Base-by-base conservation (phyloP, 352 stramenopile species). In the Pythium chondricola region DNA sequence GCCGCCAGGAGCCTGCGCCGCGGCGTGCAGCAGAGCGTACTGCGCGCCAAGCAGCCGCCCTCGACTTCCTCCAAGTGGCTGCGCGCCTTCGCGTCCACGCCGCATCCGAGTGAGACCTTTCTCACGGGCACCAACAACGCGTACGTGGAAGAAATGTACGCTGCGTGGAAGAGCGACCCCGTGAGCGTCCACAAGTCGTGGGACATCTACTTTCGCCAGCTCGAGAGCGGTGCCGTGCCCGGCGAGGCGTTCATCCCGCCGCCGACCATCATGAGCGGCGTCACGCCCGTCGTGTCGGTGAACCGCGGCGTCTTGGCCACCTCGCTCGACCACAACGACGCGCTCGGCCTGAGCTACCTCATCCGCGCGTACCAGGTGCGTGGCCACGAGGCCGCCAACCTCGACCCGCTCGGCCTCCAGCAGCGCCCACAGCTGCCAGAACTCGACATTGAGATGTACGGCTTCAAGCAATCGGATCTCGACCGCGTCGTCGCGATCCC, bases 111-210 rank as follows among this genome's bases (percentile, higher is more conserved):
- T 43, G 81, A 92, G 63, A 88, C 69, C n/a, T 98, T 99, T 64
- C 77, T 98, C 54, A 96, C 71, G 22, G 95, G 90, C 56, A 93
- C 84, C 26, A 97, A 96, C 39, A 93, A 90, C 47, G 67, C 98
- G 25, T 99, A 99, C 71, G 87, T 98, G 20, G 96, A 99, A 68
- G 79, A 97, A 55, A 99, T 99, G 96, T 98, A 98, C 62, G 76
- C 93, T 40, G 74, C 69, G 46, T 99, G 95, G 81, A 83, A 90
- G 52, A 54, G 61, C 33, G 82, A 99, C 72, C 93, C 93, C 0
- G 65, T 45, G 53, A 89, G 81, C 52, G 81, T 92, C 18, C 81
- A 92, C 70, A 88, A 85, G 65, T 89, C 77, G 25, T 92, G 81
- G 81, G 78, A 93, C 54, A 78, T 89, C 43, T 93, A 93, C 65